Base-by-base conservation (phyloP, 2,329 filamentous ascomycete species). In the Ophiostoma pallidulum region DNA sequence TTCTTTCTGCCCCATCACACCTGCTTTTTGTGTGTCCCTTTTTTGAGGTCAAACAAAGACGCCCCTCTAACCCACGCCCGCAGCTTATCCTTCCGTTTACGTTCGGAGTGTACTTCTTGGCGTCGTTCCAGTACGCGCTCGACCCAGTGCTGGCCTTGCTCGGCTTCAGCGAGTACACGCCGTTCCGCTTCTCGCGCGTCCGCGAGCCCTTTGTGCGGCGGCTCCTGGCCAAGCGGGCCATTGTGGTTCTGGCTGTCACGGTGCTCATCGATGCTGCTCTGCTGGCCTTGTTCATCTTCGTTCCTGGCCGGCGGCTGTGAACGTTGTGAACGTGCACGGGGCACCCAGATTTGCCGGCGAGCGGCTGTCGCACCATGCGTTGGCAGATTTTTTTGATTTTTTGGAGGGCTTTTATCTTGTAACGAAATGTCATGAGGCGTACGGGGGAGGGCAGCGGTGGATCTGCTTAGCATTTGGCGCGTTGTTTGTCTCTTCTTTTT, bases 121-220 rank as follows among this genome's bases (percentile, higher is more conserved):
- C 84, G 24, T 92, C 90, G 3, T 94, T 97, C 60, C 91, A 97
- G 64, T 98, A 97, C 68, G 89, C 88, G 54, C 79, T 98, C 44
- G 92, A 98, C 59, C 91, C 94, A 0, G 72, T 95, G 53, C 80
- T 97, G 64, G 92, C 89, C 4, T 74, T 97, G 18, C 64, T 86
- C n/a, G 90, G 91, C 31, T 84, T 82, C 64, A 96, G 90, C 70
- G 94, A 98, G 69, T 96, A 97, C 68, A 96, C 91, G 0, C 89
- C 94, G 43, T 90, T 96, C 73, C 86, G 82, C 65, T 96, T 94
- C 70, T 84, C 86, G 20, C 78, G 80, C 35, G 87, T 97, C 54
- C 80, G 86, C 47, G 92, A 98, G 66, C 86, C 89, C 0, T 98
- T 92, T 62, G 85, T 98, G 47, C 84, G 87, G 54, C 86, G 81